phyloP scores from a whole-genome alignment of 2,329 filamentous ascomycete species.

The Talaromyces piceae region DNA sequence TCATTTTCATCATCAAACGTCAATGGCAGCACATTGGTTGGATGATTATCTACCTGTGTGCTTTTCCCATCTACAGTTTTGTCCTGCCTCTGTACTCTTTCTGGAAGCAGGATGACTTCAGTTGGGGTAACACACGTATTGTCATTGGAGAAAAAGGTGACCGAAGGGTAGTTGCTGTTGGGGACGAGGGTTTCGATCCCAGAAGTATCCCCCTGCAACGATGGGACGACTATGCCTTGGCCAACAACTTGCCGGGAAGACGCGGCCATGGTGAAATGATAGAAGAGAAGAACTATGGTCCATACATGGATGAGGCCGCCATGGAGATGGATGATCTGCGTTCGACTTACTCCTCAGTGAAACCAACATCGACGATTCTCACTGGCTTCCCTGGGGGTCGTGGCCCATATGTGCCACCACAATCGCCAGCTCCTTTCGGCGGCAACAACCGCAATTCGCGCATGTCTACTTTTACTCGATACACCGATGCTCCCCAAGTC shows the following conservation, averaged over 20 bases:
- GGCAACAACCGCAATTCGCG: slow-evolving; percentile 57
- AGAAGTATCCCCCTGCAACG: slow-evolving; percentile 87
- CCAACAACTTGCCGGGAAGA: slow-evolving; percentile 84
- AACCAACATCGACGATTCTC: slow-evolving; percentile 76
- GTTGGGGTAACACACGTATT: slow-evolving; percentile 96
- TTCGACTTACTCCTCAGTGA: slow-evolving; percentile 87
- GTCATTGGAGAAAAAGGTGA: slow-evolving; percentile 89
- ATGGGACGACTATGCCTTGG: slow-evolving; percentile 90
- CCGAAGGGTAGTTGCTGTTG: slow-evolving; percentile 80
- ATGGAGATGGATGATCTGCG: slow-evolving; percentile 96
- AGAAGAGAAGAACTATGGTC: slow-evolving; percentile 52
- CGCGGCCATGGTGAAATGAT: slow-evolving; percentile 61
- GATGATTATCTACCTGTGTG: slow-evolving; percentile 99
- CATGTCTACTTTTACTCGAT: slow-evolving; percentile 59
- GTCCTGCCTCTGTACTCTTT: slow-evolving; percentile 92
- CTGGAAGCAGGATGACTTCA: slow-evolving; percentile 99
- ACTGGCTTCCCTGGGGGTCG: slow-evolving; percentile 67
- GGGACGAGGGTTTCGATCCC: slow-evolving; percentile 81
- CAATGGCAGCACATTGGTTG: slow-evolving; percentile 98
- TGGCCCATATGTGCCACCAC: slow-evolving; percentile 69
- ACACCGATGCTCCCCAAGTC: slow-evolving; percentile 54
- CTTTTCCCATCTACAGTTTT: slow-evolving; percentile 90
- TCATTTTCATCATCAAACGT: slow-evolving; percentile 93
- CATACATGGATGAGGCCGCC: slow-evolving; percentile 68
- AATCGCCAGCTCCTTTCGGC: slow-evolving; percentile 67